These are phyloP conservation scores for Sporobolomyces phaffii DNA, from an alignment of 768 basidiomycete species.

Conservation along the genomic window DNA sequence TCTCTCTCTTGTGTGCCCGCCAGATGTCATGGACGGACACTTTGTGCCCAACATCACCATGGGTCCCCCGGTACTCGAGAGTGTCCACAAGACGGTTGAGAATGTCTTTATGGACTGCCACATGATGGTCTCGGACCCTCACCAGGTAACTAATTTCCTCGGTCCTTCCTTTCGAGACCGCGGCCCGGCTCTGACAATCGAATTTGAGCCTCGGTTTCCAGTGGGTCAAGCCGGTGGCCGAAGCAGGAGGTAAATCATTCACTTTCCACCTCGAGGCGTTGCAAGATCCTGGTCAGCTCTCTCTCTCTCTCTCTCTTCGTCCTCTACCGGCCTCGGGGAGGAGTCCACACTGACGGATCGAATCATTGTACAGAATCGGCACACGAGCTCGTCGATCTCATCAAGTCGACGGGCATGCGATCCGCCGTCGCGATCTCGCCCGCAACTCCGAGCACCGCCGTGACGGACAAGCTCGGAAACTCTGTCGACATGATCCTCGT, in stretches of 20 bases:
- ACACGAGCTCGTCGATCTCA: conserved; percentile 66
- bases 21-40: conserved; percentile 98
- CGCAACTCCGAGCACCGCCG: conserved; percentile 78
- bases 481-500: conserved; percentile 91
- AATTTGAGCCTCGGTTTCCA: conserved; percentile 44
- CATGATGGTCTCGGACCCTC: conserved; percentile 97
- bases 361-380: conserved; percentile 45
- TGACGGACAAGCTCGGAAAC: conserved; percentile 75
- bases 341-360: neutral
- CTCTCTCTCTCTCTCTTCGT: too few relatives aligned
- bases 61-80: conserved; percentile 77
- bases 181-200: too few relatives aligned
- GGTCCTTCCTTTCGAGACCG: neutral
- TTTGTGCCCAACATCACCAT: conserved; percentile 99
- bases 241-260: conserved; percentile 89
- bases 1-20: neutral
- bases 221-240: conserved; percentile 96
- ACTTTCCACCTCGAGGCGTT: conserved; percentile 96
- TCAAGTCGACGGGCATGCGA: conserved; percentile 78
- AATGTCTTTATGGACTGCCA: conserved; percentile 99
- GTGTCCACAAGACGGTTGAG: conserved; percentile 76
- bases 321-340: too few relatives aligned
- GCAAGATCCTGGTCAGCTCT: conserved; percentile 51
- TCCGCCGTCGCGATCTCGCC: conserved; percentile 96
- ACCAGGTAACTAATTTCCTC: conserved; percentile 55